Percentiles rank a stretch among this genome's conserved stretches.
phyloP scores from a whole-genome alignment of 345 rosid species.

The Schrenkiella parvula region DNA sequence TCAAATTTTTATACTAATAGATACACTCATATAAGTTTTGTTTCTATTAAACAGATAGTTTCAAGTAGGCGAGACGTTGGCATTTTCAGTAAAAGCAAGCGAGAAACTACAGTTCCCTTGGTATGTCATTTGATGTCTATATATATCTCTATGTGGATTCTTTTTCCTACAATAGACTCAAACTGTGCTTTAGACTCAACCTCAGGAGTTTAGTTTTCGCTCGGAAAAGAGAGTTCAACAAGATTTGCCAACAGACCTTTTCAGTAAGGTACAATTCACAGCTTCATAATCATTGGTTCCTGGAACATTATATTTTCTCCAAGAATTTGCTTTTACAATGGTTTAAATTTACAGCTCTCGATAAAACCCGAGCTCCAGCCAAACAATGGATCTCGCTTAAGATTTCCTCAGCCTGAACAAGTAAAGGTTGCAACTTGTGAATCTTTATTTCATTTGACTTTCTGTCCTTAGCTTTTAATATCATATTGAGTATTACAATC shows the following conservation, averaged over 20 bases:
- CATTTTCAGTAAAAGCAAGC: slow-evolving; percentile 59
- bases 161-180: neutral
- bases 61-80: slow-evolving; percentile 67
- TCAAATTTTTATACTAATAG: neutral
- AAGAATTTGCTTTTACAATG: neutral
- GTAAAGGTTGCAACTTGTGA: slow-evolving; percentile 45
- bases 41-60: slow-evolving; percentile 44
- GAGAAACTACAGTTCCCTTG: slow-evolving; percentile 65
- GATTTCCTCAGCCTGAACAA: slow-evolving; percentile 38
- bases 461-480: slow-evolving; percentile 1
- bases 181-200: slow-evolving; percentile 7
- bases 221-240: slow-evolving; percentile 49
- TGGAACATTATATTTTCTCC: neutral
- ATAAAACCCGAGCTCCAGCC: slow-evolving; percentile 55
- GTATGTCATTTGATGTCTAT: slow-evolving; percentile 38
- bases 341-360: slow-evolving; percentile 49
- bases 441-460: neutral
- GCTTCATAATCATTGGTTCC: neutral
- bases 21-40: neutral
- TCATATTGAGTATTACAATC: slow-evolving; percentile 22
- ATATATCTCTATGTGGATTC: neutral
- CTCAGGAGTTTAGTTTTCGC: slow-evolving; percentile 66
- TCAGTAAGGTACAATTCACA: slow-evolving; percentile 63
- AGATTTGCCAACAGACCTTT: slow-evolving; percentile 70
- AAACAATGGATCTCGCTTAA: slow-evolving; percentile 42